phyloP scores from a whole-genome alignment of 345 rosid genomes.

The Boechera stricta region DNA sequence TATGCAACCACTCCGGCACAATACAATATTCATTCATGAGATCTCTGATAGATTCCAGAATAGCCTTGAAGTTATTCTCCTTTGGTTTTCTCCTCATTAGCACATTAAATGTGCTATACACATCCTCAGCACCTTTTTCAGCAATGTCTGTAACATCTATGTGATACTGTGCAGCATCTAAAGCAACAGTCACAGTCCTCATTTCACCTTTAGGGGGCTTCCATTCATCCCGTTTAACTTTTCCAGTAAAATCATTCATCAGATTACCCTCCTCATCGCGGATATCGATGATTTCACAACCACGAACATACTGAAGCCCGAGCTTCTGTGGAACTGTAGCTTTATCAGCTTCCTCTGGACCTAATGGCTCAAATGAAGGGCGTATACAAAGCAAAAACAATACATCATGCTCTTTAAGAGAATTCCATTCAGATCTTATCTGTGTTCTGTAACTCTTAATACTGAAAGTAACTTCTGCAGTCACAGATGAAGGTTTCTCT shows the following conservation, averaged over 20 bases:
- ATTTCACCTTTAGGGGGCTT: conserved; percentile 98
- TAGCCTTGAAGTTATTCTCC: conserved; percentile 99
- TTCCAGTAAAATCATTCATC: conserved; percentile 98
- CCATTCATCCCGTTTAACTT: conserved; percentile 94
- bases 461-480: conserved; percentile 81
- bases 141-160: conserved; percentile 95
- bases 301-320: conserved; percentile 94
- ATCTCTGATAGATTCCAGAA: conserved; percentile 97
- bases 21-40: conserved; percentile 99
- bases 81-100: conserved; percentile 98
- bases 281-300: conserved; percentile 92
- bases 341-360: conserved; percentile 91
- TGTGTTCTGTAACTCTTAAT: conserved; percentile 87
- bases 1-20: conserved; percentile 98
- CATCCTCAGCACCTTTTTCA: conserved; percentile 93
- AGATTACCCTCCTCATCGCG: conserved; percentile 93
- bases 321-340: conserved; percentile 92
- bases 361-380: conserved; percentile 92
- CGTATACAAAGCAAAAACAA: conserved; percentile 86
- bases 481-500: conserved; percentile 93
- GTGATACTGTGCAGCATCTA: conserved; percentile 97
- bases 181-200: conserved; percentile 88
- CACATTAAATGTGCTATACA: conserved; percentile 86
- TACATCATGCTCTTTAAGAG: conserved; percentile 99
- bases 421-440: conserved; percentile 95